Percentiles rank a stretch among this genome's conserved stretches.
These are phyloP conservation scores for Microascus cirrosus DNA, from an alignment of 2,329 filamentous ascomycete genomes.

Conservation along the genomic window DNA sequence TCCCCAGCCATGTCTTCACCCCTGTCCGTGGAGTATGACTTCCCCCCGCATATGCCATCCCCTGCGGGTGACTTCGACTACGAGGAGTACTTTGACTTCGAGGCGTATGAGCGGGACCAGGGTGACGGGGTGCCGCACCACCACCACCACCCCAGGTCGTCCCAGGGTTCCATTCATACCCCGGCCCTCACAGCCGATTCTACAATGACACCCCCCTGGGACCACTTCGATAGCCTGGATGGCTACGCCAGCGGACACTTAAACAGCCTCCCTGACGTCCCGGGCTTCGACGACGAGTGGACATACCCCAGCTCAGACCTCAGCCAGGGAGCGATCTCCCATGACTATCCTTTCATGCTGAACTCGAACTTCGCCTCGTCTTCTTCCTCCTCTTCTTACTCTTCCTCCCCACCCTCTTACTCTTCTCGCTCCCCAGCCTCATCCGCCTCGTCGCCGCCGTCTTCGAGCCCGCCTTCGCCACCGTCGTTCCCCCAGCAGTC, in stretches of 20 bases:
- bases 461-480: not conserved
- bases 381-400: slow-evolving; percentile 4
- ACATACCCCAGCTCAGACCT: slow-evolving; percentile 23
- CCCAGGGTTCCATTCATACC: slow-evolving; percentile 4
- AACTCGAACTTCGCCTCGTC: slow-evolving; percentile 1
- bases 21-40: slow-evolving; percentile 3
- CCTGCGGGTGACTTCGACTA: slow-evolving; percentile 3
- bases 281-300: slow-evolving; percentile 23
- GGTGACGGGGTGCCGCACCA: slow-evolving; percentile 1
- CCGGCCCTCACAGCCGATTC: slow-evolving; percentile 3
- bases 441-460: slow-evolving; percentile 1
- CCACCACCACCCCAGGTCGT: slow-evolving; percentile 1
- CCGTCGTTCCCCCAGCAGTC: not conserved
- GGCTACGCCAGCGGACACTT: not conserved
- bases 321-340: slow-evolving; percentile 14
- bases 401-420: not conserved
- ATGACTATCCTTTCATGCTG: not conserved
- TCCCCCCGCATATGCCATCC: slow-evolving; percentile 2
- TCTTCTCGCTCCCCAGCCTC: not conserved
- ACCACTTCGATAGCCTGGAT: not conserved
- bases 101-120: slow-evolving; percentile 4
- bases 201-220: slow-evolving; percentile 2
- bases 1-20: slow-evolving; percentile 4
- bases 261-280: slow-evolving; percentile 1
- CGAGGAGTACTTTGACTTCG: slow-evolving; percentile 4